These are phyloP conservation scores for Sphaerulina vaccinii DNA, from an alignment of 2,329 filamentous ascomycete genomes.

Conservation along the genomic window DNA sequence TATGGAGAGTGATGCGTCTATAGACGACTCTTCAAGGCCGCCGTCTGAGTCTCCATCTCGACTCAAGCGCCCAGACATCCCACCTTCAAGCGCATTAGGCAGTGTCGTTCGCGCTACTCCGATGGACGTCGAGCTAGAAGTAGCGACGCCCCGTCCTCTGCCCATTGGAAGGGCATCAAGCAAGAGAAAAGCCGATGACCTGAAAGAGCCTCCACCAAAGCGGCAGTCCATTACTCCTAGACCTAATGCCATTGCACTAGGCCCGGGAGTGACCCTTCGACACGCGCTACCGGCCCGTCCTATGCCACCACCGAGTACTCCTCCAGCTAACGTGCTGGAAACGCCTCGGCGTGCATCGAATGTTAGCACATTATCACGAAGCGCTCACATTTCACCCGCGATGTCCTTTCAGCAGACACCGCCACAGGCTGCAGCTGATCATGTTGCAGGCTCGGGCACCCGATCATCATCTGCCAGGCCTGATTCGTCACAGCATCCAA, in stretches of 20 bases:
- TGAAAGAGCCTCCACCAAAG: background rate
- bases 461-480: background rate
- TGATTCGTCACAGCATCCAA: background rate
- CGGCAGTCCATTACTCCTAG: background rate
- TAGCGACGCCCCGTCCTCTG: conserved; percentile 6
- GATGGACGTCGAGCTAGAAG: conserved; percentile 4
- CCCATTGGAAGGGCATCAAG: background rate
- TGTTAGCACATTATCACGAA: background rate
- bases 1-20: conserved; percentile 1
- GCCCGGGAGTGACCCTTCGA: background rate
- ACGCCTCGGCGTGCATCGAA: background rate
- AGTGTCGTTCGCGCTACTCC: conserved; percentile 7
- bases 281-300: background rate
- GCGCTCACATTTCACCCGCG: background rate
- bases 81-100: conserved; percentile 9
- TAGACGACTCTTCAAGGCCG: background rate
- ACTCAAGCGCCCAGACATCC: background rate
- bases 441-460: background rate
- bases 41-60: background rate
- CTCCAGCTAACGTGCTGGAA: background rate
- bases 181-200: conserved; percentile 3
- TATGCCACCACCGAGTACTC: background rate
- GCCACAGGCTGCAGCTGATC: background rate
- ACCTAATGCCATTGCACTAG: background rate
- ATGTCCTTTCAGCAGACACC: background rate